Conservation (phyloP, 305 asterid genomes). For the Fraxinus paxiana region DNA sequence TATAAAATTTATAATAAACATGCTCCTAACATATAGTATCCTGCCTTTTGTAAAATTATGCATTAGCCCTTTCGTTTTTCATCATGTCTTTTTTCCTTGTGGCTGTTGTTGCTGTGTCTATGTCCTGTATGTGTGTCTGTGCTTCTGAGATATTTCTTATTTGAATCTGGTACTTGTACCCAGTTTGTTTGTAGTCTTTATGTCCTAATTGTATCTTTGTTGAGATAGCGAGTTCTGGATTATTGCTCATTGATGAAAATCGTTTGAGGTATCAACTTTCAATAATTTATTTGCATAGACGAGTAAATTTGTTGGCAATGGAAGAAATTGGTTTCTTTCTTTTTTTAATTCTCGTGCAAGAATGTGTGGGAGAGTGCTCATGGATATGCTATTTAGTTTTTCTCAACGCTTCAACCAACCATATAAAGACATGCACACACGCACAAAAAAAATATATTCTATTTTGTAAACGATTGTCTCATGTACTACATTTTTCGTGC, state of each 20-base stretch:
- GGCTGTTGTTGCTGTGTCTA: not conserved
- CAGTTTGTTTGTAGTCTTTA: not conserved
- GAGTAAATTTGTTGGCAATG: not conserved
- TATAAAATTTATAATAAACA: not conserved
- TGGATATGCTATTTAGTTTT: not conserved
- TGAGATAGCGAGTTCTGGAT: not conserved
- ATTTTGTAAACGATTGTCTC: conserved; percentile 22
- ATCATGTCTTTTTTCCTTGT: not conserved
- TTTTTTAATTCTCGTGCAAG: not conserved
- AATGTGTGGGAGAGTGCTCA: not conserved
- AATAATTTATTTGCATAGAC: not conserved
- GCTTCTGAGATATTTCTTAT: not conserved
- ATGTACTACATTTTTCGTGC: conserved; percentile 25
- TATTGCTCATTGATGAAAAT: not conserved
- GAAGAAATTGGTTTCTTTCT: not conserved
- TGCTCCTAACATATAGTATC: not conserved
- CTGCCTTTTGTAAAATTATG: not conserved
- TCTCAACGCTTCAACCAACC: not conserved
- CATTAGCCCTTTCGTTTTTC: not conserved
- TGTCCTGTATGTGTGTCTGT: not conserved
- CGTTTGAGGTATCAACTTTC: not conserved
- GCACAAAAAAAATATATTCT: not conserved
- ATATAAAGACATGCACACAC: not conserved
- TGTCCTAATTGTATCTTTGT: not conserved
- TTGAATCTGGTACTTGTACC: not conserved